These are phyloP conservation scores for Ceratocystis colombiana DNA, from an alignment of 2,329 filamentous ascomycete genomes.

Conservation along the genomic window DNA sequence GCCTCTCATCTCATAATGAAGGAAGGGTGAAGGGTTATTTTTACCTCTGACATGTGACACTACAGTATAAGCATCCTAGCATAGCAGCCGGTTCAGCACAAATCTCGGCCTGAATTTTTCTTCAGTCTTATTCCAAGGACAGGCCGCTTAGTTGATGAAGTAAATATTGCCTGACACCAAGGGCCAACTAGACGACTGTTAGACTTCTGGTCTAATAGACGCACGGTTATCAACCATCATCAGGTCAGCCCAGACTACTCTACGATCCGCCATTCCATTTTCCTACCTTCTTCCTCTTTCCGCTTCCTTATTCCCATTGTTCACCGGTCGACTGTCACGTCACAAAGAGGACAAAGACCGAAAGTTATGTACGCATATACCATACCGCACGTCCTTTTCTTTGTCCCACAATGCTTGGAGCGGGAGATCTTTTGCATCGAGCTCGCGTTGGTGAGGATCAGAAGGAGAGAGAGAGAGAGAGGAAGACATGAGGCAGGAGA, in stretches of 20 bases:
- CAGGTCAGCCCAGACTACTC: not conserved
- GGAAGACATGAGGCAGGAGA: not conserved
- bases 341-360: not conserved
- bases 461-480: too few species aligned
- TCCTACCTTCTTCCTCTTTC: not conserved
- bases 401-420: not conserved
- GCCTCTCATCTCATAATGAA: not conserved
- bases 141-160: not conserved
- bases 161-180: too few species aligned
- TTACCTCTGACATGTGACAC: constrained; percentile 4
- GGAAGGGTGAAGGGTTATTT: not conserved
- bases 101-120: not conserved
- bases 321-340: not conserved
- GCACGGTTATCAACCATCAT: not conserved
- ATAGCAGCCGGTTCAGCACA: not conserved
- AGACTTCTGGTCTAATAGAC: not conserved
- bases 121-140: not conserved
- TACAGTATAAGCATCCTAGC: not conserved
- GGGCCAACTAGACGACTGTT: not conserved
- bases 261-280: not conserved
- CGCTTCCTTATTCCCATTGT: not conserved
- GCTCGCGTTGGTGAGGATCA: too few species aligned
- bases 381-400: not conserved
- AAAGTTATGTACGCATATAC: not conserved
- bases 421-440: too few species aligned